Evolutionary conservation across 1,284 basidiomycete species (phyloP), one percentile per base, ranked within the genome.

Genomic region (Boletus sp.): DNA sequence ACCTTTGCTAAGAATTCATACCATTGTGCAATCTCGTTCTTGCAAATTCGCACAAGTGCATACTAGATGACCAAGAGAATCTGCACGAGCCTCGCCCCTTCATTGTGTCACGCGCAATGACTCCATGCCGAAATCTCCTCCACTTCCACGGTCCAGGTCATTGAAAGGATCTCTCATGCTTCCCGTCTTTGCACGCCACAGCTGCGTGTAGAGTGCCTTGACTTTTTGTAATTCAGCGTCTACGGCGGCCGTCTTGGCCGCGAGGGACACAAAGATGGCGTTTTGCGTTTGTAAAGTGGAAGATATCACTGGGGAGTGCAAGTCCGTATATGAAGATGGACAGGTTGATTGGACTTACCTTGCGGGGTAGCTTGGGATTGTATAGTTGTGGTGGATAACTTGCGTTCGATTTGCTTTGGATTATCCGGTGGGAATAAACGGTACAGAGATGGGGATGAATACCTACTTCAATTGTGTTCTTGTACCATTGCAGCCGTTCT

Each of bases 391-490:
- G 88, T 87, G 6, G 86, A 84, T 4, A 93, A 78, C 71, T 90
- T 91, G 57, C 90, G 83, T 74, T 93, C 91, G 64, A 93, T 91
- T 87, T 91, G 89, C 91, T 93, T 54, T 0, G 31, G 19, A 54
- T 28, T 23, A n/a, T 46, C 60, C 31, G 60, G 47, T 40, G 23
- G 35, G 60, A 55, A 43, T 28, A 40, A 40, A 27, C 35, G n/a
- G 9, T 13, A 4, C 23, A 23, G 43, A 56, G 54, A 43, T 37
- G 13, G 43, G 55, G 54, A 43, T 35, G 13, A 43, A 43, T 0
- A 13, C 53, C 6, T 65, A 89, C 91, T 78, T 94, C 91, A 57
- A 93, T 88, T 11, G 89, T 92, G 33, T 82, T 79, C 69, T 89
- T 90, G 75, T 91, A 93, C 85, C 90, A 90, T 51, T 82, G 79